phyloP scores from a whole-genome alignment of 768 basidiomycete genomes.

The Sistotremastrum niveocremeum region DNA sequence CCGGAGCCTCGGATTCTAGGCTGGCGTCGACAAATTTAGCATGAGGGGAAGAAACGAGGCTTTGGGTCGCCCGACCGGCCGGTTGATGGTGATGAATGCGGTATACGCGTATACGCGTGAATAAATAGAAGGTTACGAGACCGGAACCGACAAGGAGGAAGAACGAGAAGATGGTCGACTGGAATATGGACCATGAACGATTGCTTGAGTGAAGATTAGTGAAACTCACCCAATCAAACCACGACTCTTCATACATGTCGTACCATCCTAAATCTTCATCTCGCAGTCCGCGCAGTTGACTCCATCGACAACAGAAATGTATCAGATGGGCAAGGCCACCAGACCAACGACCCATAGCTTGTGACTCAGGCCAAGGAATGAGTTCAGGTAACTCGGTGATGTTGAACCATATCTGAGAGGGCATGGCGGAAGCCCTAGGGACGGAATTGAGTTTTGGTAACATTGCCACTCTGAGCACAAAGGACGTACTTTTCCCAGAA shows the following conservation, averaged over 20 bases:
- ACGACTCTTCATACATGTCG: conserved; percentile 59
- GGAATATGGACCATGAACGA: conserved; percentile 1
- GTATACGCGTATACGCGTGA: conserved; percentile 57
- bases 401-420: conserved; percentile 63
- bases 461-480: background rate
- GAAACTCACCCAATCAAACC: conserved; percentile 66
- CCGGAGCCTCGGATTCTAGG: conserved; percentile 30
- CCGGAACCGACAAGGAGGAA: conserved; percentile 40
- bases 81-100: conserved; percentile 39
- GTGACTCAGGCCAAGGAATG: conserved; percentile 54
- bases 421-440: conserved; percentile 27
- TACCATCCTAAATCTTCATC: conserved; percentile 70
- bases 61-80: conserved; percentile 12
- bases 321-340: conserved; percentile 54
- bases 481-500: conserved; percentile 42
- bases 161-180: conserved; percentile 56
- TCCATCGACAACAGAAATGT: conserved; percentile 52
- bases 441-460: background rate
- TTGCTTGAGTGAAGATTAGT: background rate
- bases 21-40: conserved; percentile 45
- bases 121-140: conserved; percentile 51
- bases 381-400: conserved; percentile 77
- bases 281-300: conserved; percentile 38
- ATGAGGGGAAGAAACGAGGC: conserved; percentile 58
- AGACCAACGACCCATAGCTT: conserved; percentile 50